Evolutionary conservation across 1,284 basidiomycete genomes (phyloP), one percentile per base, ranked within the genome.

Genomic region (Meripilus lineatus): DNA sequence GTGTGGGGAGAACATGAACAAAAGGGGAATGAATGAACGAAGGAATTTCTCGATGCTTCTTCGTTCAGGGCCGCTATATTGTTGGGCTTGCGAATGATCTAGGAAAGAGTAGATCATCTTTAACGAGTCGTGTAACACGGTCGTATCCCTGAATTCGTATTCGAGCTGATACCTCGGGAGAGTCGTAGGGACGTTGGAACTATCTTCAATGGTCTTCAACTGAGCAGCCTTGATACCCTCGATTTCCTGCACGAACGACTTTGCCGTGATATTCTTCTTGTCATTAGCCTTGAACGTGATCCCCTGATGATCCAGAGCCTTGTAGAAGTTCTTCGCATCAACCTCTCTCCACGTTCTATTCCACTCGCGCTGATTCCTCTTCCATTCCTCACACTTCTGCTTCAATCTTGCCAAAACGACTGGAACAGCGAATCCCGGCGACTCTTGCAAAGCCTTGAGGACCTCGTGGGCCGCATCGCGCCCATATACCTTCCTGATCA

Each of bases 371-470:
- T 96, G 90, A 20, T 89, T 84, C 26, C 89, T 77, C 63, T 92
- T 86, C 96, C 96, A 99, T 62, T 99, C 96, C 53, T 98, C 93
- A 63, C 97, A 91, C 67, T 96, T 97, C 61, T 86, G 84, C 71
- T 93, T 95, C 47, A 99, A 74, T 13, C 96, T 82, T 32, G 81
- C 73, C 5, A 99, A 78, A 4, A 99, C 92, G 51, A 99, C 91
- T 3, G 95, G 94, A 5, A 98, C 84, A 0, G 95, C 84, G 33
- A 93, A 84, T 41, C 79, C 81, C 1, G 96, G 96, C 56, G 84
- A 89, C 46, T 99, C 95, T 65, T 98, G 93, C 46, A 99, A 70
- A 1, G 93, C 92, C 50, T 86, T 81, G 40, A 96, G 85, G 42
- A 98, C 81, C 64, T 98, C 95, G 32, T 74, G 62, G 6, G 89